A percentile compares a stretch with the other conserved stretches of the same genome.
phyloP scores from a whole-genome alignment of 2,329 filamentous ascomycete species.

The Bipolaris oryzae region DNA sequence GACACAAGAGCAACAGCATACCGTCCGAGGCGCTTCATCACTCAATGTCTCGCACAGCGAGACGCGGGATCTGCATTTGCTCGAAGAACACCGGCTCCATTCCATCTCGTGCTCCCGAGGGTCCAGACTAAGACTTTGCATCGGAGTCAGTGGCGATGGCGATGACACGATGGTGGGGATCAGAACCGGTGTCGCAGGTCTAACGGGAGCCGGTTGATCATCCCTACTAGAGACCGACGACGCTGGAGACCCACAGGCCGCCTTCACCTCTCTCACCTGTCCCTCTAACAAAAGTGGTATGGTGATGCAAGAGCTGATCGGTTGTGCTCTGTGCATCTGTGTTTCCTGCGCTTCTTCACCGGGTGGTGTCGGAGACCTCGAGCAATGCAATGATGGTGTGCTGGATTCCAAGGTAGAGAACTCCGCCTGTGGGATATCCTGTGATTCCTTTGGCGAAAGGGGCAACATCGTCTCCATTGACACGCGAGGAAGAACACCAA shows the following conservation, averaged over 20 bases:
- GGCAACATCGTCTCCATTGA: neutral
- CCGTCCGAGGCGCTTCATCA: neutral
- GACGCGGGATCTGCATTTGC: conserved; percentile 1
- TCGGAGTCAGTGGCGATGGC: neutral
- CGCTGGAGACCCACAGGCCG: neutral
- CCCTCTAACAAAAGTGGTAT: neutral
- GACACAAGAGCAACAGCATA: neutral
- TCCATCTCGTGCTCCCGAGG: neutral
- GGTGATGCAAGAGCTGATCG: neutral
- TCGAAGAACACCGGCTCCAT: neutral
- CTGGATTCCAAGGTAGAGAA: neutral
- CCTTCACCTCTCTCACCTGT: no score
- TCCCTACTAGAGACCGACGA: neutral
- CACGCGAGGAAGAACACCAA: neutral
- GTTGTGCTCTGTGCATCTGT: neutral
- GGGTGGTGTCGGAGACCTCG: neutral
- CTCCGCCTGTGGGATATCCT: neutral
- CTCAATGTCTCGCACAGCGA: neutral
- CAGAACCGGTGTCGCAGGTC: neutral
- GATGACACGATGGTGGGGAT: neutral
- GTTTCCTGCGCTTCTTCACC: neutral
- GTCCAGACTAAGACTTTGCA: conserved; percentile 3
- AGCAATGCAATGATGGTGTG: neutral
- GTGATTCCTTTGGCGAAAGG: neutral
- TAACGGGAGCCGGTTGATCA: neutral